Evolutionary conservation across 345 rosid genomes (phyloP).

Genomic region (Citrus unshiu): DNA sequence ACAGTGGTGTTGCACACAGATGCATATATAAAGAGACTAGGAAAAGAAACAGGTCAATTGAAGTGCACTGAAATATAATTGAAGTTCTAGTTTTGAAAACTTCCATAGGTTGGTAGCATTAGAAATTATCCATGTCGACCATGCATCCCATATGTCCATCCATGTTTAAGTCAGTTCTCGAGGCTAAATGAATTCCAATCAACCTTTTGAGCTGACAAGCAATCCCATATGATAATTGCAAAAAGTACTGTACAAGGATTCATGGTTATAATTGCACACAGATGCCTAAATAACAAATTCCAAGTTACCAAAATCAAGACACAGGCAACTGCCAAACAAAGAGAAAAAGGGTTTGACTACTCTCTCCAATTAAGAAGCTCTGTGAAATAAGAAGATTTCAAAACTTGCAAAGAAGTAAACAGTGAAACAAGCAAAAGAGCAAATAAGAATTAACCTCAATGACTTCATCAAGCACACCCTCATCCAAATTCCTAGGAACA

Average conservation of each 20-base stretch:
- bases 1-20: neutral
- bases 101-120: neutral
- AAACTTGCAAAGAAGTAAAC: neutral
- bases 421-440: constrained; percentile 7
- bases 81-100: neutral
- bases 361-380: neutral
- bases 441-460: constrained; percentile 46
- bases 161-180: neutral
- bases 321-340: neutral
- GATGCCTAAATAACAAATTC: neutral
- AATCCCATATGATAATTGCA: neutral
- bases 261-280: neutral
- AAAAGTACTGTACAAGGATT: neutral
- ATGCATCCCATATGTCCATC: neutral
- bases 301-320: neutral
- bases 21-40: neutral
- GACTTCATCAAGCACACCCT: constrained; percentile 74
- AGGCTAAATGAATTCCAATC: neutral
- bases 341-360: neutral
- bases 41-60: neutral
- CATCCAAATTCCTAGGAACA: constrained; percentile 81
- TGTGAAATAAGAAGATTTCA: neutral
- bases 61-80: neutral
- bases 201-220: neutral
- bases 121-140: neutral